Base-by-base conservation (phyloP, 2,329 filamentous ascomycete genomes). In the Xenoacremonium recifei region DNA sequence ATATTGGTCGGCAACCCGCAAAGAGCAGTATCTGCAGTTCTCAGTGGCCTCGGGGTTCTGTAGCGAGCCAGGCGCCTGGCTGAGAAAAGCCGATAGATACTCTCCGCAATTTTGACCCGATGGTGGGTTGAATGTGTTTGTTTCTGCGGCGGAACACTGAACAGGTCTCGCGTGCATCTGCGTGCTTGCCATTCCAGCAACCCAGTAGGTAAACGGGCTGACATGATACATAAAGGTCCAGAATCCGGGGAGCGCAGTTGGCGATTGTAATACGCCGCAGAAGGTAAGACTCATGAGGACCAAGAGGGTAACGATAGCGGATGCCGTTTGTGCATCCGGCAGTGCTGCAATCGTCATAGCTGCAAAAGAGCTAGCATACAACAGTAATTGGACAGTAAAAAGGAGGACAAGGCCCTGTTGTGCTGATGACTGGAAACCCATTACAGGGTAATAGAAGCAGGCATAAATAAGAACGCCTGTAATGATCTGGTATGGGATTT, bases 211-310 rank as follows among this genome's bases (percentile, higher is more conserved):
- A 59, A 91, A 82, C 0, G 87, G 86, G 1, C 80, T 86, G 37
- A 86, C 67, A 27, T 84, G 77, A 60, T 89, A 88, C 79, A 88
- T 83, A 70, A 86, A 87, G 51, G 82, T 79, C 87, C 87, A 90
- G 70, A 89, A 89, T 3, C 77, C 70, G 0, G 87, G 85, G n/a
- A 90, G 73, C 2, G 70, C 66, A 1, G 63, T 59, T 1, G 83
- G 83, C 2, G 71, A 65, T 5, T 20, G 43, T 49, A 44, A 87
- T 66, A 85, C 87, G 72, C 81, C 85, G 60, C 72, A 76, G 48
- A 83, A 87, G 20, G 81, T 71, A 32, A 86, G 70, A 32, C 72
- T 75, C 51, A 87, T 68, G n/a, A 79, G 77, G 64, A 85, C 82
- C 50, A 80, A 60, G 30, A 87, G 62, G 21, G 82, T 82, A 33